Evolutionary conservation across 192 early-diverging fungal genomes (phyloP), one percentile per base, ranked within the genome.

Genomic region (Mortierella alpina): DNA sequence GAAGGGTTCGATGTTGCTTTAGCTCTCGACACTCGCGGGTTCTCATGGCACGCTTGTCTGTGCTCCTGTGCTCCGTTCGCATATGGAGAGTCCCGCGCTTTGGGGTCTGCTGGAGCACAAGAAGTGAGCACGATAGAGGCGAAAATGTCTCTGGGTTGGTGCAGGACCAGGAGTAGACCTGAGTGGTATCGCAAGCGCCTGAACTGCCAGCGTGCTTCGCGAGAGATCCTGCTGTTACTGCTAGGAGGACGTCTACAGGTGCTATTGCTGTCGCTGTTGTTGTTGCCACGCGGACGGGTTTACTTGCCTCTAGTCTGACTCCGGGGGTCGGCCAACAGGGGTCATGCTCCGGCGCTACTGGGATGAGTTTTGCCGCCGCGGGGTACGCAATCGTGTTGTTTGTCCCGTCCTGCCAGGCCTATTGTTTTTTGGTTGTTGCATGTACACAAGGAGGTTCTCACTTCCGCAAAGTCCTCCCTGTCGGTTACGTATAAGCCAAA

Each of bases 211-310:
- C 64, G 39, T 70, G 58, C 18, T 55, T 59, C 1, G 31, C 20
- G 44, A 80, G 63, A 7, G 77, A 8, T 72, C 77, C 55, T 80
- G 77, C 44, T 80, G 77, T n/a, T 80, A 70, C 39, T 68, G 77
- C n/a, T 67, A 31, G 20, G 72, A 79, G n/a, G 20, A 47, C 4
- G 53, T 7, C 41, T 79, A 69, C 10, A 63, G 65, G 9, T 80
- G 77, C 7, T 80, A 70, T 17, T 72, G 77, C 6, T 55, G 65
- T 54, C 72, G 77, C 15, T 68, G 66, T 12, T 72, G 77, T n/a
- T 80, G 77, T 8, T 63, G 70, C 77, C 77, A 80, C 22, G 77
- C 77, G 10, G 65, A 68, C 6, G 77, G 72, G 6, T 70, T 70
- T 8, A 70, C 70, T n/a, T n/a, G n/a, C n/a, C 60, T 80, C 72